phyloP scores from a whole-genome alignment of 352 stramenopile species.

The Pythium myriotylum region DNA sequence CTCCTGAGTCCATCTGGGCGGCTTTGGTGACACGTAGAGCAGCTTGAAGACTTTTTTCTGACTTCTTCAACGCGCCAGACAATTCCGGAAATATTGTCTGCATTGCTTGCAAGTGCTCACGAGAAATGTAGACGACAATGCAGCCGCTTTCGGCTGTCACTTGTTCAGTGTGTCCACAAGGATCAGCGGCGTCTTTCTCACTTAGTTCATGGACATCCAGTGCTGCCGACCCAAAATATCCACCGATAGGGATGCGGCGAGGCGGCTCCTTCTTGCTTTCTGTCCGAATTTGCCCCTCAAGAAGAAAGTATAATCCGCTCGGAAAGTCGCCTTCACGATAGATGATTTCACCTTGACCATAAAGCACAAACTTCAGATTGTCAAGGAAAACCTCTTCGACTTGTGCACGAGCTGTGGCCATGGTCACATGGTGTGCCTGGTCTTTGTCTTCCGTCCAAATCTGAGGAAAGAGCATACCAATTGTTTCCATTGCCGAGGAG shows the following conservation, averaged over 20 bases:
- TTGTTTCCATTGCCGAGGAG: conserved; percentile 39
- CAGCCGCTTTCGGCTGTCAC: conserved; percentile 35
- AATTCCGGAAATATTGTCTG: conserved; percentile 35
- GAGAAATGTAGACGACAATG: conserved; percentile 23
- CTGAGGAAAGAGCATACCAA: conserved; percentile 38
- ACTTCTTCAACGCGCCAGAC: conserved; percentile 2
- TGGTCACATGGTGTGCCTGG: too few relatives aligned
- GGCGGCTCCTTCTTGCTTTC: conserved; percentile 35
- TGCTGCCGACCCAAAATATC: conserved; percentile 38
- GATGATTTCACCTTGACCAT: conserved; percentile 63
- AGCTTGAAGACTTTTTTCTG: conserved; percentile 36
- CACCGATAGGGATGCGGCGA: conserved; percentile 36
- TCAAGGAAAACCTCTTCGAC: conserved; percentile 55
- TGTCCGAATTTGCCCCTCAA: conserved; percentile 57
- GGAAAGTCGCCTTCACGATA: conserved; percentile 64
- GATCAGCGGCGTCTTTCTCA: too few relatives aligned
- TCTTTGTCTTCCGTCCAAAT: too few relatives aligned
- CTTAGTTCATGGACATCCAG: conserved; percentile 27
- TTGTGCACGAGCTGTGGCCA: too few relatives aligned
- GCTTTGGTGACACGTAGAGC: too few relatives aligned
- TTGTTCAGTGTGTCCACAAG: conserved; percentile 28
- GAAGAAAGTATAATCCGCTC: conserved; percentile 57
- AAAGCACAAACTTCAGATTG: conserved; percentile 53
- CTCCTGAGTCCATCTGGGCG: too few relatives aligned
- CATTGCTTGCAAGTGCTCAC: conserved; percentile 48